phyloP scores from a whole-genome alignment of 1,284 basidiomycete genomes.

The Rhizopogon parksii region DNA sequence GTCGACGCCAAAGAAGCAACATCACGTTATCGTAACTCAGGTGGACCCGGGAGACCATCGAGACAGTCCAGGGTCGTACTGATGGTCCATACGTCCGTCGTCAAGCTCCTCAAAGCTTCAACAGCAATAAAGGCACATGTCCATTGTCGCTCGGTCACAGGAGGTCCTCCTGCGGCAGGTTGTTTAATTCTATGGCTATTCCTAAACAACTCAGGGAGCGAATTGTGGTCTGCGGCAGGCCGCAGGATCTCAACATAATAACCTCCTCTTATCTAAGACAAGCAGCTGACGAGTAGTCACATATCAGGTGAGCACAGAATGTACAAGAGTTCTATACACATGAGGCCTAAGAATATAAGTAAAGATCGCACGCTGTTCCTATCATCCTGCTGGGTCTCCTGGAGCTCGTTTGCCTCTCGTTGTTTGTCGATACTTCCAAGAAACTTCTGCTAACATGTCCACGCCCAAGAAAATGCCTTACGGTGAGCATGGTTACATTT shows the following conservation, averaged over 20 bases:
- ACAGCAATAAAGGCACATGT: no score
- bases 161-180: no score
- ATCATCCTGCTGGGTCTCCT: not conserved
- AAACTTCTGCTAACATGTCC: conserved; percentile 14
- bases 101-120: no score
- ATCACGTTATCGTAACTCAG: not conserved
- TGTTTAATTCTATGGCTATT: not conserved
- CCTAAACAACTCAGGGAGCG: no score
- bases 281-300: not conserved
- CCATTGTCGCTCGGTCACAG: no score
- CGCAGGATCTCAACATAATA: not conserved
- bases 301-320: not conserved
- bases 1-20: not conserved
- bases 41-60: not conserved
- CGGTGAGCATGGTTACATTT: conserved; percentile 15
- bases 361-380: not conserved
- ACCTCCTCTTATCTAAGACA: not conserved
- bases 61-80: no score
- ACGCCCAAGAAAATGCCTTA: conserved; percentile 22
- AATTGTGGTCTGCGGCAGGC: not conserved
- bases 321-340: not conserved
- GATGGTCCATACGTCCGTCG: no score
- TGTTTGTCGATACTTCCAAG: not conserved
- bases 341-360: not conserved
- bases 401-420: not conserved